phyloP scores from a whole-genome alignment of 1,284 basidiomycete genomes.

The Spongiforma sp. region DNA sequence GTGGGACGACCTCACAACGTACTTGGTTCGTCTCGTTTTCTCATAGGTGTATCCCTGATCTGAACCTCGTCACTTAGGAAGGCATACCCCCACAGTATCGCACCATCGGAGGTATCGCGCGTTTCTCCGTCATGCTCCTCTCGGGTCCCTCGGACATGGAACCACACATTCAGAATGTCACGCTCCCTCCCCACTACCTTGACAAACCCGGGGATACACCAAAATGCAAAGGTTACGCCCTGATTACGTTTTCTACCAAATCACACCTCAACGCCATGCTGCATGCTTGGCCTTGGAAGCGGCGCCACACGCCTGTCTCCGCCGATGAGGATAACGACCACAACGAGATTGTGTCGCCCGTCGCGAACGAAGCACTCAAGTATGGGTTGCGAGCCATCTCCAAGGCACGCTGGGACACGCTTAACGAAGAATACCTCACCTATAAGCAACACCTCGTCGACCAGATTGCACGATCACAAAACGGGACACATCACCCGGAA shows the following conservation, averaged over 20 bases:
- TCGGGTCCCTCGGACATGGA: not conserved
- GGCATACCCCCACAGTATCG: conserved; percentile 63
- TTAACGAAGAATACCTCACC: conserved; percentile 68
- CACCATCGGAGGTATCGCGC: conserved; percentile 51
- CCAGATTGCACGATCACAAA: conserved; percentile 42
- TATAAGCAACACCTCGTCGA: conserved; percentile 59
- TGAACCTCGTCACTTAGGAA: conserved; percentile 56
- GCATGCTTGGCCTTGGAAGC: conserved; percentile 64
- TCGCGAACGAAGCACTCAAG: conserved; percentile 49
- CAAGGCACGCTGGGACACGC: conserved; percentile 62
- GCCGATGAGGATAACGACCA: not conserved
- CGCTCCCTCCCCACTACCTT: conserved; percentile 63
- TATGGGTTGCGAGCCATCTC: conserved; percentile 63
- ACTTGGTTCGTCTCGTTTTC: conserved; percentile 57
- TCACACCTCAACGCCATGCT: conserved; percentile 50
- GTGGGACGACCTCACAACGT: conserved; percentile 69
- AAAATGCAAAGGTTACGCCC: conserved; percentile 74
- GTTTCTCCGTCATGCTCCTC: conserved; percentile 50
- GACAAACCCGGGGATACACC: conserved; percentile 57
- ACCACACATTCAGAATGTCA: conserved; percentile 53
- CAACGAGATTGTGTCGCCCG: conserved; percentile 7
- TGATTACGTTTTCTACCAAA: conserved; percentile 55
- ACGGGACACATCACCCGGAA: conserved; percentile 12
- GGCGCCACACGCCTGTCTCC: not conserved
- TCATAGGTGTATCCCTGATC: not conserved